Percentiles rank a stretch among this genome's conserved stretches.
These are phyloP conservation scores for Exophiala spinifera DNA, from an alignment of 2,329 filamentous ascomycete species.

Conservation along the genomic window DNA sequence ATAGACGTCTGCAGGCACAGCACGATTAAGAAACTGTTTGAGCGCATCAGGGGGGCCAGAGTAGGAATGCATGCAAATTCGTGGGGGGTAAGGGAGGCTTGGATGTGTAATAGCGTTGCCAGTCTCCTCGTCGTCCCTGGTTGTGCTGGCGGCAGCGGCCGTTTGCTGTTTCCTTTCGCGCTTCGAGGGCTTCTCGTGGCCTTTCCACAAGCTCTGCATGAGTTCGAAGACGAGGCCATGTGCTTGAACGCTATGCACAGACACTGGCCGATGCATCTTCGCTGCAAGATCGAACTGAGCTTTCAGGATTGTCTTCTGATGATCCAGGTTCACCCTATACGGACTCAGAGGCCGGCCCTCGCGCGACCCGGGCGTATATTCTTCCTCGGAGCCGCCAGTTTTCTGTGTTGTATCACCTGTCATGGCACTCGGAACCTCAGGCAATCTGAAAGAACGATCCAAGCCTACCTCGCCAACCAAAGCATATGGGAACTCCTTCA, in stretches of 20 bases:
- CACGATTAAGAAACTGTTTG: constrained; percentile 70
- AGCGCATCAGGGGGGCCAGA: constrained; percentile 73
- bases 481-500: constrained; percentile 52
- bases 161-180: constrained; percentile 41
- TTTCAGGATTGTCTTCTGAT: constrained; percentile 57
- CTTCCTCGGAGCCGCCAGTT: constrained; percentile 34
- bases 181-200: constrained; percentile 55
- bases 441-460: constrained; percentile 60
- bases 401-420: constrained; percentile 36
- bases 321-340: constrained; percentile 55
- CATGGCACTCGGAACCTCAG: constrained; percentile 45
- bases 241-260: constrained; percentile 62
- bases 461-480: constrained; percentile 62
- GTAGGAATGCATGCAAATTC: constrained; percentile 92
- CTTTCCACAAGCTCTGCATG: constrained; percentile 56
- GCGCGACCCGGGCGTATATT: constrained; percentile 57
- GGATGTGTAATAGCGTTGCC: constrained; percentile 22
- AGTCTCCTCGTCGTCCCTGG: constrained; percentile 28
- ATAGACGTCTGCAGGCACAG: constrained; percentile 72
- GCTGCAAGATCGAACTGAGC: constrained; percentile 59
- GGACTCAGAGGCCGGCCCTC: constrained; percentile 58
- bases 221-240: constrained; percentile 59
- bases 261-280: constrained; percentile 56
- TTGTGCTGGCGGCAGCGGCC: constrained; percentile 35
- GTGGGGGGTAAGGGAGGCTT: constrained; percentile 70